These are phyloP conservation scores for Cochliopodium minus DNA, from an alignment of 208 protist species.

Conservation along the genomic window DNA sequence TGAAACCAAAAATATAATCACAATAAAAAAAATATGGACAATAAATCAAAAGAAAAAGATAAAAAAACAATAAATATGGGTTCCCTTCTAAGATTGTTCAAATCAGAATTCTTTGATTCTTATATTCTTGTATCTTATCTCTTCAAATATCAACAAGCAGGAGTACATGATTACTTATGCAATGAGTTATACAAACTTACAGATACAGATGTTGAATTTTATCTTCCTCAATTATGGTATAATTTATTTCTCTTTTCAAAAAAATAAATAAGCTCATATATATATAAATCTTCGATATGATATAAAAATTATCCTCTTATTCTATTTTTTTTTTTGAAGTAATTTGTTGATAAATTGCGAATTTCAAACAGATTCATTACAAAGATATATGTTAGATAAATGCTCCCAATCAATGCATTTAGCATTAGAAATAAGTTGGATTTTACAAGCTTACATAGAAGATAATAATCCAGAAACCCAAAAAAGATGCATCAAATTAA, in stretches of 20 bases:
- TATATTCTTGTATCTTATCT: too few species aligned
- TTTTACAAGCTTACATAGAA: background rate
- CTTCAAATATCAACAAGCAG: too few species aligned
- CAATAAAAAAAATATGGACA: too few species aligned
- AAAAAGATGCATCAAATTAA: too few species aligned
- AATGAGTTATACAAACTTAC: background rate
- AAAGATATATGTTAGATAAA: background rate
- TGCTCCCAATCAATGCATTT: background rate
- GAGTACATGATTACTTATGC: too few species aligned
- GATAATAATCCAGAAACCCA: too few species aligned
- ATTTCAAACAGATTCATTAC: background rate
- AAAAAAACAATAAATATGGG: too few species aligned
- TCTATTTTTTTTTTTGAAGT: background rate
- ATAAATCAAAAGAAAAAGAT: too few species aligned
- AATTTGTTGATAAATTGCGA: background rate
- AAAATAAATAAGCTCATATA: background rate
- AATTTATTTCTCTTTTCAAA: background rate
- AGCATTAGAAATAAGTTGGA: background rate
- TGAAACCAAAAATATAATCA: too few species aligned
- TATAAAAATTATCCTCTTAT: background rate
- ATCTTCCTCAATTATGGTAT: conserved; percentile 1
- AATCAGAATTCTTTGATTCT: too few species aligned
- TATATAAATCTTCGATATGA: background rate
- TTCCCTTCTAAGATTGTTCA: too few species aligned
- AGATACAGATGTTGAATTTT: background rate